Evolutionary conservation across 352 stramenopile species (phyloP), one percentile per base, ranked within the genome.

Genomic region (Phytophthora citricola): DNA sequence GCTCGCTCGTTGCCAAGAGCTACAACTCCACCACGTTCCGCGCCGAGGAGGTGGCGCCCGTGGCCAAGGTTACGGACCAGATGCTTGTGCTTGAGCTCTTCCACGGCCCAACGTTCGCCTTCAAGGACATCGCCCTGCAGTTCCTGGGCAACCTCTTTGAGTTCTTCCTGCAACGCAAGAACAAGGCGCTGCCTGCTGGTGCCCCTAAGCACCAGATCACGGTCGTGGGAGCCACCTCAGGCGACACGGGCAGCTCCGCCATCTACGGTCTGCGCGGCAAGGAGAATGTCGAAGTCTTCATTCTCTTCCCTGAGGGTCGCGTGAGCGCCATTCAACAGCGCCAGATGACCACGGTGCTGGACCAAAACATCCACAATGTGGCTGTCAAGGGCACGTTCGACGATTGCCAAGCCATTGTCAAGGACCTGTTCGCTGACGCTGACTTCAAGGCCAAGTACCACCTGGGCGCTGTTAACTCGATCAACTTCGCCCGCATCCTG

Each of bases 91-190:
- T 99, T 66, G 98, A 99, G 87, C 93, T 99, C 29, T 99, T 99
- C 83, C 97, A 99, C 71, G 98, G 98, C 61, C 97, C 97, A 24
- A 99, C 98, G 36, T 99, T 99, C 75, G 97, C 98, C 20, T 99
- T 99, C 85, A 99, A 99, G 83, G 98, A 99, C 81, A 98, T 99
- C 51, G 98, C 97, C 53, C 78, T 99, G 32, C 97, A 99, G 84
- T 99, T 99, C 77, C 83, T 99, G 14, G 98, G 98, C 55, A 99
- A 99, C 73, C 90, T 99, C 29, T 99, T 99, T 67, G 97, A 99
- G 85, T 99, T 99, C 78, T 99, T 99, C 66, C 78, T 99, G 45
- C 85, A 95, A 64, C 85, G 91, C 57, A 93, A 92, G 71, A 95
- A 94, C 65, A 87, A 71, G 74, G 65, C 39, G 85, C 94, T 86